Evolutionary conservation across 2,329 filamentous ascomycete genomes (phyloP), one percentile per base, ranked within the genome.

Genomic region (Apiospora pterosperma): DNA sequence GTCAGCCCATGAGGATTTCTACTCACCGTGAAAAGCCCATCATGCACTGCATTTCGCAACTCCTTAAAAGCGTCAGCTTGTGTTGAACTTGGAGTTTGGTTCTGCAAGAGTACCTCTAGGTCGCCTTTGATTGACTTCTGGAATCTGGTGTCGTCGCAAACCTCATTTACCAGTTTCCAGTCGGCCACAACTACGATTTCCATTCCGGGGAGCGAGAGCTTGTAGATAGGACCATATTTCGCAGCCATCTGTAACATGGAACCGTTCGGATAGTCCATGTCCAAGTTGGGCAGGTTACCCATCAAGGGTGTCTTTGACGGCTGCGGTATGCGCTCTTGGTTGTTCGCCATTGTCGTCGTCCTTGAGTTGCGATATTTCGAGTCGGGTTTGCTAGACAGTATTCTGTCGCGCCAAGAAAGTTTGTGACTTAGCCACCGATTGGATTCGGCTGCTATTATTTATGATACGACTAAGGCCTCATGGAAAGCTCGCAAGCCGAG

Each of bases 1-100:
- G 25, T 28, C 2, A 6, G 12, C 6, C 14, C 19, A n/a, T n/a
- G n/a, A n/a, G 25, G 5, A 44, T n/a, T 23, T 4, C 8, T n/a
- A 64, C 52, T 60, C 31, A 64, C 84, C 1, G 82, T 85, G 68
- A 86, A 85, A 2, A 85, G 75, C 8, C 83, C 83, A 74, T 83
- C 81, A 42, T 78, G 73, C 3, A 80, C 71, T 2, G 78, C 81
- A 64, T 80, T 79, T 62, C 84, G 74, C n/a, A 86, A 75, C 64
- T 85, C 71, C 52, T n/a, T 65, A 23, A 2, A 58, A 36, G 25
- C 11, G 23, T n/a, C n/a, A n/a, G n/a, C n/a, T n/a, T n/a, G n/a
- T n/a, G n/a, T n/a, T n/a, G n/a, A n/a, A n/a, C n/a, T n/a, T n/a
- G n/a, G n/a, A n/a, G n/a, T n/a, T n/a, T n/a, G n/a, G n/a, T n/a